These are phyloP conservation scores for Penicillium macrosclerotiorum DNA, from an alignment of 495 filamentous ascomycete genomes.

Conservation along the genomic window DNA sequence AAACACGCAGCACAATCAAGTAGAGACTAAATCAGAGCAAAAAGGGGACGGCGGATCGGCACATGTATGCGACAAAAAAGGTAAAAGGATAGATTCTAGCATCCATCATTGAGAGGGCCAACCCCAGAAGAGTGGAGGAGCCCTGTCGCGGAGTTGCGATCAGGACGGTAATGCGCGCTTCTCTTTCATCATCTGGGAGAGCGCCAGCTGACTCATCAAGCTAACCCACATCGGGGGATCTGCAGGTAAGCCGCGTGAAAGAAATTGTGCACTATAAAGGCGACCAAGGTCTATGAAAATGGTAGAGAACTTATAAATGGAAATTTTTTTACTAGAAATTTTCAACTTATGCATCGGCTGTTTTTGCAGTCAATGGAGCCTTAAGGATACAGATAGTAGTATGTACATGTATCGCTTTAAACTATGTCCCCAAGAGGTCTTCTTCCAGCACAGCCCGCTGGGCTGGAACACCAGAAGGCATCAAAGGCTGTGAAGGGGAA, in stretches of 20 bases:
- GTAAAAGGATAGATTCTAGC: background rate
- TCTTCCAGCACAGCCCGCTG: constrained; percentile 21
- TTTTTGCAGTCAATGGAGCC: background rate
- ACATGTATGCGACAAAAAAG: background rate
- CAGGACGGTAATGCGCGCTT: background rate
- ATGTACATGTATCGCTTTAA: constrained; percentile 22
- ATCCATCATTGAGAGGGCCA: constrained; percentile 16
- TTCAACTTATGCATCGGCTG: background rate
- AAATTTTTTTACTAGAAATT: background rate
- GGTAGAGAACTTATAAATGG: background rate
- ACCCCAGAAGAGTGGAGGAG: constrained; percentile 1
- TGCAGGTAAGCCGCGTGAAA: background rate
- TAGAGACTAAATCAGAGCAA: constrained; percentile 2
- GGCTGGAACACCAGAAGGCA: constrained; percentile 7
- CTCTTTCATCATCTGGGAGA: constrained; percentile 2
- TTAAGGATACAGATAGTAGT: constrained; percentile 19
- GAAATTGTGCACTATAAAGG: background rate
- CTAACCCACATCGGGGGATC: constrained; percentile 1
- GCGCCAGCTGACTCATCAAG: constrained; percentile 4
- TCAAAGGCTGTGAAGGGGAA: background rate
- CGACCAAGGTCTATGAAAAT: background rate
- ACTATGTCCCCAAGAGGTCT: constrained; percentile 6
- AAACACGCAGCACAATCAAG: background rate
- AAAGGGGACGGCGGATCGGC: background rate
- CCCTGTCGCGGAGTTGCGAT: background rate